A percentile compares a stretch with the other conserved stretches of the same genome.
Evolutionary conservation across 768 basidiomycete species (phyloP).

Genomic region (Kwoniella sp.): DNA sequence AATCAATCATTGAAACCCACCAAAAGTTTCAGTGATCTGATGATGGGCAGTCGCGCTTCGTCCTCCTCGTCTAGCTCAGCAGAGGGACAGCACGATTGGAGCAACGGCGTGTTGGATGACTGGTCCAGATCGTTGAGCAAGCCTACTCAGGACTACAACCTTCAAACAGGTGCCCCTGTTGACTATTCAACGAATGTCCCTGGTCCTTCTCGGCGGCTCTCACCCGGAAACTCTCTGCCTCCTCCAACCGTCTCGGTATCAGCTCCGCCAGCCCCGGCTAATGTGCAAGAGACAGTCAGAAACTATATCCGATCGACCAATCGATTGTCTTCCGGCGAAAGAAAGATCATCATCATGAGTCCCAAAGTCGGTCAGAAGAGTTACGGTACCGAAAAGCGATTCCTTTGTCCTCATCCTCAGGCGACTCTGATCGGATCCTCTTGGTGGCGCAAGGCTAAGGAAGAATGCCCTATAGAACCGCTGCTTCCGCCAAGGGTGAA

Average conservation of each 20-base stretch:
- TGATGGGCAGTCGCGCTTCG: conserved; percentile 40
- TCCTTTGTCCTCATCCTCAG: conserved; percentile 90
- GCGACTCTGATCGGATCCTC: conserved; percentile 91
- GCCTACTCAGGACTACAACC: conserved; percentile 9
- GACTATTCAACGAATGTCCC: conserved; percentile 9
- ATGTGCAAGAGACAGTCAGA: neutral
- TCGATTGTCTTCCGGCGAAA: conserved; percentile 85
- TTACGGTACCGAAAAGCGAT: conserved; percentile 93
- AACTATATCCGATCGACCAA: conserved; percentile 61
- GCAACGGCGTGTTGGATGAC: conserved; percentile 24
- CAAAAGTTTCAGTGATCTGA: conserved; percentile 33
- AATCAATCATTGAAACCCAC: conserved; percentile 27
- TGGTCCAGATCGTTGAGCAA: conserved; percentile 21
- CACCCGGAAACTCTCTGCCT: neutral
- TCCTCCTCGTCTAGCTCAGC: conserved; percentile 41
- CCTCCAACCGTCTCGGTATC: conserved; percentile 9
- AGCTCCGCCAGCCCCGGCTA: conserved; percentile 5
- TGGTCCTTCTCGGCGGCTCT: conserved; percentile 8
- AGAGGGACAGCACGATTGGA: conserved; percentile 32
- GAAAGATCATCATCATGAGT: conserved; percentile 95
- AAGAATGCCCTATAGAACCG: conserved; percentile 60
- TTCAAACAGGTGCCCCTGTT: neutral
- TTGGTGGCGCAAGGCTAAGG: conserved; percentile 87
- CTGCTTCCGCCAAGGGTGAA: conserved; percentile 67
- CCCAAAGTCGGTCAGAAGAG: conserved; percentile 96